Percentiles rank a stretch among this genome's conserved stretches.
Conservation (phyloP, 2,329 filamentous ascomycete species). For the Fusarium sambucinum region DNA sequence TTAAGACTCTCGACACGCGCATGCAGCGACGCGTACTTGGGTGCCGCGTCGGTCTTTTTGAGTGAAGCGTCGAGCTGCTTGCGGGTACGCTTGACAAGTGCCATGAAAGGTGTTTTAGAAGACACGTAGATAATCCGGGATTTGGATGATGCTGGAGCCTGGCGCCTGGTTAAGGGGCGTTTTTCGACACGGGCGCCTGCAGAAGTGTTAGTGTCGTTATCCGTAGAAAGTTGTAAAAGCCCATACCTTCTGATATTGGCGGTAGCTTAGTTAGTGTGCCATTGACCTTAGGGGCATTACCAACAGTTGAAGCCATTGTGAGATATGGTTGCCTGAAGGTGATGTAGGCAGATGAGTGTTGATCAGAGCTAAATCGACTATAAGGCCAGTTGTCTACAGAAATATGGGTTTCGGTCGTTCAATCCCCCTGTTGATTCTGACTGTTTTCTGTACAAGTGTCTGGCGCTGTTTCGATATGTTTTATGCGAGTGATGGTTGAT, state of each 20-base stretch:
- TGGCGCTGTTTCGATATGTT: not conserved
- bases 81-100: slow-evolving; percentile 73
- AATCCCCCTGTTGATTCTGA: not conserved
- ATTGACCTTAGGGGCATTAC: slow-evolving; percentile 31
- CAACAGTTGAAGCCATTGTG: slow-evolving; percentile 40
- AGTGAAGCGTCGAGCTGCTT: slow-evolving; percentile 70
- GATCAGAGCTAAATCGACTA: not conserved
- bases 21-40: slow-evolving; percentile 60
- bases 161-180: slow-evolving; percentile 59
- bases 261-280: slow-evolving; percentile 52
- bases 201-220: slow-evolving; percentile 2
- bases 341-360: slow-evolving; percentile 24
- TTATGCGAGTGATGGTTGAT: not conserved
- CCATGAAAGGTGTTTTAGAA: slow-evolving; percentile 74
- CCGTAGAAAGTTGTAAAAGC: not conserved
- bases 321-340: slow-evolving; percentile 28
- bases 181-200: slow-evolving; percentile 64
- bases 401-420: not conserved
- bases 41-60: slow-evolving; percentile 58
- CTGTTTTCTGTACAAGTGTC: not conserved
- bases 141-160: slow-evolving; percentile 58
- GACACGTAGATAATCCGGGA: slow-evolving; percentile 72
- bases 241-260: slow-evolving; percentile 51
- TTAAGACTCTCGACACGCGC: slow-evolving; percentile 60
- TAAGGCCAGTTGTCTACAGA: not conserved